A percentile compares a stretch with the other conserved stretches of the same genome.
Conservation (phyloP, 2,329 filamentous ascomycete species). For the Aspergillus cejpii region DNA sequence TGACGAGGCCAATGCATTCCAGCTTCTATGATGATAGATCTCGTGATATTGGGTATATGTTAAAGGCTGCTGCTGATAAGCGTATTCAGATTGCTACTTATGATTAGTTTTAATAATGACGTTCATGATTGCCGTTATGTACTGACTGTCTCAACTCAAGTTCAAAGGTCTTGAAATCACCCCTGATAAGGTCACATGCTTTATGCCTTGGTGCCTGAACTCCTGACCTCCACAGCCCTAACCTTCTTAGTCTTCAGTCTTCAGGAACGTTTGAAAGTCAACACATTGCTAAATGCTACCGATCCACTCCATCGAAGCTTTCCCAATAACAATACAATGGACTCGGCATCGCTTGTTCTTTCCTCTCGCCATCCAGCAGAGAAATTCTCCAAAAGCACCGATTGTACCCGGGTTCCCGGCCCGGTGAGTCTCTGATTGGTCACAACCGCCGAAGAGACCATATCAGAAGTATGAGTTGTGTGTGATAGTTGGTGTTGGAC, state of each 20-base stretch:
- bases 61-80: not conserved
- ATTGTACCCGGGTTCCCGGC: slow-evolving; percentile 14
- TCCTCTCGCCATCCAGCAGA: not conserved
- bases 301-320: not conserved
- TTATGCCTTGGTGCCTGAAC: too few relatives aligned
- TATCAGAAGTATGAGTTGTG: slow-evolving; percentile 4
- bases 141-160: too few relatives aligned
- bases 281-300: not conserved
- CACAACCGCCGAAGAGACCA: slow-evolving; percentile 8
- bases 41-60: not conserved
- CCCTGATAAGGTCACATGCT: not conserved
- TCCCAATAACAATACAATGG: not conserved
- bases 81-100: not conserved
- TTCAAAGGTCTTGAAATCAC: too few relatives aligned
- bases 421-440: slow-evolving; percentile 14
- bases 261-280: not conserved
- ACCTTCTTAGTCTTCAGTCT: not conserved
- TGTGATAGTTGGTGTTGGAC: slow-evolving; percentile 3
- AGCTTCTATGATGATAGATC: not conserved
- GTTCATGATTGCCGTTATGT: not conserved
- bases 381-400: slow-evolving; percentile 10
- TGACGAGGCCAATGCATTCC: too few relatives aligned
- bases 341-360: slow-evolving; percentile 7
- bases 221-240: not conserved
- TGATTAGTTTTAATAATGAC: not conserved